Base-by-base conservation (phyloP, 495 filamentous ascomycete genomes). In the Amorphotheca resinae region DNA sequence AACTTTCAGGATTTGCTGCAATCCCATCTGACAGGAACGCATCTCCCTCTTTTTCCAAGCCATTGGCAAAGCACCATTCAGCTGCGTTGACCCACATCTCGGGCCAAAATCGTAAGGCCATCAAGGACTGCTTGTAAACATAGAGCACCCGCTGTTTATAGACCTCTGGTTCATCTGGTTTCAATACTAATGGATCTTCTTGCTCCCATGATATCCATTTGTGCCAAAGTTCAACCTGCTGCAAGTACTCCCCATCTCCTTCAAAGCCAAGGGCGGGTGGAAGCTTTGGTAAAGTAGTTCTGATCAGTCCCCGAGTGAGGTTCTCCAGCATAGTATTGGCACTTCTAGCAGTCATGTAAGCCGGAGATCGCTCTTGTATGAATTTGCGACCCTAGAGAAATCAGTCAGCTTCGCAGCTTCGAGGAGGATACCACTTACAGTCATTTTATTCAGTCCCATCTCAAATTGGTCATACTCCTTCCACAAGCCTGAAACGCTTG, bases 391-490 rank as follows among this genome's bases (percentile, higher is more conserved):
- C 93, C 84, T 88, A 47, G 22, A 2, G 33, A 18, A n/a, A n/a
- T 15, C 39, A 44, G 38, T 43, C 46, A 39, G 34, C 33, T 48
- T 26, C 60, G 51, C 56, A 16, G 51, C 33, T 64, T 42, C 44
- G 38, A 41, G 26, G 20, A 11, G 8, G 16, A 44, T 31, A 84
- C 41, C 1, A 46, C 45, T 44, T 52, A 56, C 53, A 22, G 53
- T 53, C 12, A 84, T 67, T 61, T 94, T 96, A 62, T 95, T 95
- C 23, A 94, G 61, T 7, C 77, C 73, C 76, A 87, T 84, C 62
- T 98, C 91, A 55, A 96, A 98, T 52, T 79, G 72, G 61, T 95
- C 87, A 55, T 96, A 98, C 56, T 98, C 89, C 63, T 91, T 94
- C 91, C 91, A 98, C 8, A 98, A 59, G 9, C 66, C 69, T 51